phyloP scores from a whole-genome alignment of 179 eudicot species.

The Carnegiea gigantea region DNA sequence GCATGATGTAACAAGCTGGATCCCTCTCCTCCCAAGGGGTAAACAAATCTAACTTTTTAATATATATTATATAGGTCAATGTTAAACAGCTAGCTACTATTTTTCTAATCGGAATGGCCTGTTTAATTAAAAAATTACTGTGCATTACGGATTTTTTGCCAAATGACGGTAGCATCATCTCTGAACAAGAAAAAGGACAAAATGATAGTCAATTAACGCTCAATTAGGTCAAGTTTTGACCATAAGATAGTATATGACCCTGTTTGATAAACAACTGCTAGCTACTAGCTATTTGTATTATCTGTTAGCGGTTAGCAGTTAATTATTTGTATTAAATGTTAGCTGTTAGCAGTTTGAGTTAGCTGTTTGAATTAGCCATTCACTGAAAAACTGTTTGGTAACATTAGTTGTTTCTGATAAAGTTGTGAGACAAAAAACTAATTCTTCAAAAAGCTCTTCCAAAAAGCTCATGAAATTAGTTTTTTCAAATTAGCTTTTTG shows the following conservation, averaged over 20 bases:
- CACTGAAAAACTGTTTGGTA: no score
- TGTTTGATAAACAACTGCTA: no score
- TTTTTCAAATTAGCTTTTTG: no score
- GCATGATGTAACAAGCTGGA: background rate
- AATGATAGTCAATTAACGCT: background rate
- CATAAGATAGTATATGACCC: background rate
- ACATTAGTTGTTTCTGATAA: no score
- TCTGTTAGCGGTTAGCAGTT: no score
- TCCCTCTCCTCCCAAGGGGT: background rate
- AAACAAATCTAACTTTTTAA: background rate
- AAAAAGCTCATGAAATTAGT: no score
- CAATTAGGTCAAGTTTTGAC: background rate
- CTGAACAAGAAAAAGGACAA: background rate
- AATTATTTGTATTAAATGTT: no score
- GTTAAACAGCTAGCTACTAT: background rate
- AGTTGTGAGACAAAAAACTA: no score
- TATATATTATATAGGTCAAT: background rate
- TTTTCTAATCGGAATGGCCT: background rate
- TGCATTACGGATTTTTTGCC: background rate
- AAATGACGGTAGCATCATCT: background rate
- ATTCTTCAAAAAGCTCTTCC: no score
- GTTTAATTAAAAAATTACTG: background rate
- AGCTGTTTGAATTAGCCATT: no score
- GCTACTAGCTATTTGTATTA: no score
- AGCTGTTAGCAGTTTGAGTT: no score